Conservation (phyloP, 2,329 filamentous ascomycete genomes). For the Fusarium tupiense region DNA sequence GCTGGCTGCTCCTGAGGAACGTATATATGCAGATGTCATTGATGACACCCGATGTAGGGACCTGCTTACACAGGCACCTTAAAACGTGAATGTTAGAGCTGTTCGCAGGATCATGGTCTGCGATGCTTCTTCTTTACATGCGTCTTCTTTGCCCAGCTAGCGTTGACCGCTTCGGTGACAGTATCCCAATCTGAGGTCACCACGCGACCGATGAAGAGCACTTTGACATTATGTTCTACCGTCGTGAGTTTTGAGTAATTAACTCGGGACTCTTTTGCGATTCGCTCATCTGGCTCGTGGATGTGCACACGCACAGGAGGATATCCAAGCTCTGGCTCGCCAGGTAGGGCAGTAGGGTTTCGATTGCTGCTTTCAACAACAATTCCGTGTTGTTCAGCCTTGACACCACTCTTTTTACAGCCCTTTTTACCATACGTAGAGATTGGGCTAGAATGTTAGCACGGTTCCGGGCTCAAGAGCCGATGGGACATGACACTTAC, state of each 20-base stretch:
- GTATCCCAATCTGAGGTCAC: conserved; percentile 51
- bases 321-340: conserved; percentile 61
- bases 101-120: conserved; percentile 14
- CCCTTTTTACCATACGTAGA: conserved; percentile 63
- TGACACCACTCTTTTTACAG: conserved; percentile 64
- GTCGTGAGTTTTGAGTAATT: conserved; percentile 67
- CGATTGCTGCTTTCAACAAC: conserved; percentile 52
- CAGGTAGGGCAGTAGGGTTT: conserved; percentile 47
- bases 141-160: conserved; percentile 60
- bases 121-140: conserved; percentile 47
- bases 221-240: conserved; percentile 66
- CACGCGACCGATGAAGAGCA: conserved; percentile 66
- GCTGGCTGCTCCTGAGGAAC: conserved; percentile 41
- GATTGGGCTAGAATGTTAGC: conserved; percentile 57
- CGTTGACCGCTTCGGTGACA: conserved; percentile 58
- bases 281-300: conserved; percentile 54
- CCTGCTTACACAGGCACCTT: conserved; percentile 32
- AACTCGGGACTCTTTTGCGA: conserved; percentile 62
- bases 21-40: conserved; percentile 44
- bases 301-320: conserved; percentile 57
- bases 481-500: conserved; percentile 50
- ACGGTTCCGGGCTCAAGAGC: background rate
- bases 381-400: conserved; percentile 63
- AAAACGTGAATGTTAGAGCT: conserved; percentile 39
- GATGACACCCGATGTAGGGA: conserved; percentile 34